Conservation (phyloP, 495 filamentous ascomycete species). For the Lophiotrema nucula region DNA sequence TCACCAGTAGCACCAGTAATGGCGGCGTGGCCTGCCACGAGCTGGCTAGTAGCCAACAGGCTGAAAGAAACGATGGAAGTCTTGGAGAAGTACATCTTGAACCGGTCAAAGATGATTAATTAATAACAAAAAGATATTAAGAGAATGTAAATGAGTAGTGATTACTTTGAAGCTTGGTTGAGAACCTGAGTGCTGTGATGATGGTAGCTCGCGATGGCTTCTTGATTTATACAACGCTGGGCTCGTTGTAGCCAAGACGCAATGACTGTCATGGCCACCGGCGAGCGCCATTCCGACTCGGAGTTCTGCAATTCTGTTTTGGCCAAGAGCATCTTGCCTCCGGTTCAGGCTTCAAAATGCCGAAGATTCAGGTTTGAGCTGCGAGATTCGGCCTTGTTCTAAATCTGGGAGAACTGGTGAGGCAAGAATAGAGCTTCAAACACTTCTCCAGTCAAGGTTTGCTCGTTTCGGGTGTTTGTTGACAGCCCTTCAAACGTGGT, state of each 20-base stretch:
- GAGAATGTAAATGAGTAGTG: conserved; percentile 17
- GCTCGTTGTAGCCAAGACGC: neutral
- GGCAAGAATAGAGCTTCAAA: conserved; percentile 12
- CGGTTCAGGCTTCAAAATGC: neutral
- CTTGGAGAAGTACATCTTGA: conserved; percentile 33
- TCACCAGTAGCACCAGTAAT: conserved; percentile 51
- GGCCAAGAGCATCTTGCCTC: conserved; percentile 13
- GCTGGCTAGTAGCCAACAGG: conserved; percentile 31
- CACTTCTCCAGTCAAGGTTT: neutral
- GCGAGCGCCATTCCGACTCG: neutral
- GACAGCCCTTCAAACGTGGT: conserved; percentile 2
- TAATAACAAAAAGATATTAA: no score
- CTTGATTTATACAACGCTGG: conserved; percentile 15
- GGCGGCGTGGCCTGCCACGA: conserved; percentile 50
- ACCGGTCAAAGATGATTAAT: conserved; percentile 23
- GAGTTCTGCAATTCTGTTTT: conserved; percentile 5
- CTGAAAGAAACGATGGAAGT: conserved; percentile 29
- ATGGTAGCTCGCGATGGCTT: neutral
- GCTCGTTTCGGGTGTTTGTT: neutral
- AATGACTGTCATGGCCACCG: neutral
- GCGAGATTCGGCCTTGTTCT: neutral
- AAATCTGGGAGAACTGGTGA: neutral
- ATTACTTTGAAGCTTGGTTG: conserved; percentile 25
- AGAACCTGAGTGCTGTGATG: conserved; percentile 22
- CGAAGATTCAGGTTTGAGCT: neutral